Percentiles rank a stretch among this genome's conserved stretches.
These are phyloP conservation scores for Trichopus zeylanicus DNA, from an alignment of 116 monocot genomes.

Conservation along the genomic window DNA sequence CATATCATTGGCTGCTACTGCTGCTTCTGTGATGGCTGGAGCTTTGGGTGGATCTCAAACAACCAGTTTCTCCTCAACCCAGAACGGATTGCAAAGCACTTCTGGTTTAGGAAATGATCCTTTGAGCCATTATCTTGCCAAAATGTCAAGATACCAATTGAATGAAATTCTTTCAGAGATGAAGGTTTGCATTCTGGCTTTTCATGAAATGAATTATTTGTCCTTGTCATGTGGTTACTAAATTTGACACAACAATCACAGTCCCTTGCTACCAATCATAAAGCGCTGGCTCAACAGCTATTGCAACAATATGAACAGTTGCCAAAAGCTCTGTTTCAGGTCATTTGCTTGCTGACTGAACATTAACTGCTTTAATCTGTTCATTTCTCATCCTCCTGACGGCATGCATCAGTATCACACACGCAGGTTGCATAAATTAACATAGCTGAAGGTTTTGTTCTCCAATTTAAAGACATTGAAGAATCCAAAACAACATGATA, in stretches of 20 bases:
- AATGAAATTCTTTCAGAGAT: slow-evolving; percentile 57
- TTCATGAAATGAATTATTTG: not conserved
- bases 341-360: slow-evolving; percentile 9
- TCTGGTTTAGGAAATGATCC: slow-evolving; percentile 55
- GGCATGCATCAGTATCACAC: no score
- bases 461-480: no score
- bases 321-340: slow-evolving; percentile 87
- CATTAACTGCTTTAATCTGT: not conserved
- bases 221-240: not conserved
- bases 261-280: slow-evolving; percentile 50
- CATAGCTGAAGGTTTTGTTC: not conserved
- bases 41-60: slow-evolving; percentile 57
- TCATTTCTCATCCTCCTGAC: not conserved
- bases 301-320: slow-evolving; percentile 47
- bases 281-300: slow-evolving; percentile 38
- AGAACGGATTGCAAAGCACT: slow-evolving; percentile 32
- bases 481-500: no score
- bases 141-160: slow-evolving; percentile 68
- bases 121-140: slow-evolving; percentile 59
- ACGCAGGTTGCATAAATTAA: not conserved
- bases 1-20: slow-evolving; percentile 42
- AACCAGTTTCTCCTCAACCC: slow-evolving; percentile 12
- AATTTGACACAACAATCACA: slow-evolving; percentile 25
- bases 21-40: slow-evolving; percentile 58
- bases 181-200: slow-evolving; percentile 41